Base-by-base conservation (phyloP, 169 alveolate species). In the Cryptosporidium andersoni region DNA sequence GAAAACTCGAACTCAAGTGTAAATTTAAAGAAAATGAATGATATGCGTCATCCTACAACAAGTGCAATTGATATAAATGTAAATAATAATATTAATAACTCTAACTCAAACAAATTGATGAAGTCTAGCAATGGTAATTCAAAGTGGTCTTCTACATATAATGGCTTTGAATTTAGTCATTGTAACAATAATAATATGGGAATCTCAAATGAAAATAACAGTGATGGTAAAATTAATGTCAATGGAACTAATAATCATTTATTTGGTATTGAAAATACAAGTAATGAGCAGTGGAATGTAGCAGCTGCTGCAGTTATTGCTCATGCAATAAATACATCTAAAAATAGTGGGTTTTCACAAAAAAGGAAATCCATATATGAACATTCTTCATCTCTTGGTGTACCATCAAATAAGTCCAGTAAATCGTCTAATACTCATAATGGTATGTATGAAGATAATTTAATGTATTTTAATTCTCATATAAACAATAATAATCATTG, bases 261-360 rank as follows among this genome's bases (percentile, higher is more conserved):
- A 56, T 67, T 67, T 56, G 39, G 58, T 45, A 36, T 56, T 6
- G 82, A 67, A 48, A 67, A 67, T 51, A 39, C 82, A 56, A 67
- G 65, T 53, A 60, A 60, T 34, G 82, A 67, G 39, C 82, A 67
- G n/a, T 67, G 82, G 82, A 67, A 67, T 56, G 82, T 60, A 37
- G 65, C 82, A 40, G 82, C 82, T 39, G 82, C 82, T 4, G 82
- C 82, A 52, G 82, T 67, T 7, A 67, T 67, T n/a, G 82, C 82
- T 14, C 82, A 67, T 67, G 82, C 82, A 67, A 67, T 67, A 6
- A 67, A 51, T 40, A 34, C 82, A 42, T 67, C 82, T 39, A 67
- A 67, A 39, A 39, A 65, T 14, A 67, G 45, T 53, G 66, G 66
- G 25, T 56, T 67, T 40, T 53, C 36, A 49, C 82, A 67, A 53